Conservation (phyloP, 495 filamentous ascomycete species). For the Xylaria flabelliformis region DNA sequence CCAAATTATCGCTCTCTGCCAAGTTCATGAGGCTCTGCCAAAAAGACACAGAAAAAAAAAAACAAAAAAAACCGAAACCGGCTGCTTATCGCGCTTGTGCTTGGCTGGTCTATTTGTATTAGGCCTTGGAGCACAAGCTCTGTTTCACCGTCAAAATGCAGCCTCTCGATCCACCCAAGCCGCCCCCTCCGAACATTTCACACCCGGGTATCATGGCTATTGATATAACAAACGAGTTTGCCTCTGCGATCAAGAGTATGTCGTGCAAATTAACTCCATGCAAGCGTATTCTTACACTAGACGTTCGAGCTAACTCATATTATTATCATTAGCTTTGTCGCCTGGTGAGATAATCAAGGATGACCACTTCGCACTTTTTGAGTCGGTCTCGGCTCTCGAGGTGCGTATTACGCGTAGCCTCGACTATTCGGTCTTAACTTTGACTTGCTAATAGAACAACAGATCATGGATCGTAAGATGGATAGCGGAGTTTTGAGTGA, state of each 20-base stretch:
- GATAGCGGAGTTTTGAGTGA: constrained; percentile 83
- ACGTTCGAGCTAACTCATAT: constrained; percentile 25
- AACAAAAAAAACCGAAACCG: too few relatives aligned
- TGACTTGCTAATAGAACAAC: not conserved
- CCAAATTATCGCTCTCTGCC: not conserved
- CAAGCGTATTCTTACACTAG: not conserved
- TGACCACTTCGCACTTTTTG: constrained; percentile 90
- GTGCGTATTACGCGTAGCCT: constrained; percentile 48
- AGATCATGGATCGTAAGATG: constrained; percentile 99
- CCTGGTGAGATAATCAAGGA: constrained; percentile 91
- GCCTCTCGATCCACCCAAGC: constrained; percentile 25
- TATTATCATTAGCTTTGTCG: constrained; percentile 62
- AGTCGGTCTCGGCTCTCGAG: constrained; percentile 93
- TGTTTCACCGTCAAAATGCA: constrained; percentile 31
- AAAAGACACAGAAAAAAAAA: too few relatives aligned
- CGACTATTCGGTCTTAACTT: not conserved
- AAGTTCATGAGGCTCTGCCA: constrained; percentile 8
- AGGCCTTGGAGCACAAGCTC: not conserved
- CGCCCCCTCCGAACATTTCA: constrained; percentile 45
- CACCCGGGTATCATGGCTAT: constrained; percentile 61
- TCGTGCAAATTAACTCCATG: not conserved
- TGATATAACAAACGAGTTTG: constrained; percentile 83
- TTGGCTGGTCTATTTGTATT: not conserved
- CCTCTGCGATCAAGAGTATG: constrained; percentile 69
- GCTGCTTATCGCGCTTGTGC: not conserved